These are phyloP conservation scores for Mrakia frigida DNA, from an alignment of 768 basidiomycete species.

Conservation along the genomic window DNA sequence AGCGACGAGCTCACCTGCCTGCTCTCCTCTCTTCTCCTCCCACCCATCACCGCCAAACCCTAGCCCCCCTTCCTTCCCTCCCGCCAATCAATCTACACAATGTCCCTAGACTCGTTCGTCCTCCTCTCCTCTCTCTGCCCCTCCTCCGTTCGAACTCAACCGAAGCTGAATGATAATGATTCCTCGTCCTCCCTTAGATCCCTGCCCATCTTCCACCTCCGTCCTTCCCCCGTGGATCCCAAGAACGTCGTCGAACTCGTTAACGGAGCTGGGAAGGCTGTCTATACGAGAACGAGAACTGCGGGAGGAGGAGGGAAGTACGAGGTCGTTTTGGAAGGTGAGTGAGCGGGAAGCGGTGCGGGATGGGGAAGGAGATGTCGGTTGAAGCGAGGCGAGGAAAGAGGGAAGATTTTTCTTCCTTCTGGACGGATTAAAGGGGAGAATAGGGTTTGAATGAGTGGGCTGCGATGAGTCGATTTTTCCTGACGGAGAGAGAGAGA, in stretches of 20 bases:
- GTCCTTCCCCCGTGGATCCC: background rate
- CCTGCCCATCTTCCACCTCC: constrained; percentile 9
- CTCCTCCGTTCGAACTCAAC: too few species aligned
- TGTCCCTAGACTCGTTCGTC: constrained; percentile 9
- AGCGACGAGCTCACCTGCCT: too few species aligned
- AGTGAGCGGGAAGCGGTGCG: background rate
- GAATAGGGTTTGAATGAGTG: background rate
- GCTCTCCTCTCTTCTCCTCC: background rate
- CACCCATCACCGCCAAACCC: background rate
- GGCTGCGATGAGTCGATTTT: background rate
- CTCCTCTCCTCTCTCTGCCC: background rate
- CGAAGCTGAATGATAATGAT: too few species aligned
- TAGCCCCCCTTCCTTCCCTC: background rate
- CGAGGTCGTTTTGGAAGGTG: constrained; percentile 12
- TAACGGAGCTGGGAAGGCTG: background rate
- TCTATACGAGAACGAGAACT: background rate
- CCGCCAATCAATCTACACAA: too few species aligned
- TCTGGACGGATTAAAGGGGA: background rate
- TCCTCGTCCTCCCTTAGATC: background rate
- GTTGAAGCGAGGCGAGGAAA: background rate
- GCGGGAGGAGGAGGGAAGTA: background rate
- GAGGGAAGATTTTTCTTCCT: too few species aligned
- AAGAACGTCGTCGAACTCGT: background rate
- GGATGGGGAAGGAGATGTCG: too few species aligned
- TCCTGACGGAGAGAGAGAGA: background rate